These are phyloP conservation scores for Alternaria sp. DNA, from an alignment of 2,329 filamentous ascomycete species.

Conservation along the genomic window DNA sequence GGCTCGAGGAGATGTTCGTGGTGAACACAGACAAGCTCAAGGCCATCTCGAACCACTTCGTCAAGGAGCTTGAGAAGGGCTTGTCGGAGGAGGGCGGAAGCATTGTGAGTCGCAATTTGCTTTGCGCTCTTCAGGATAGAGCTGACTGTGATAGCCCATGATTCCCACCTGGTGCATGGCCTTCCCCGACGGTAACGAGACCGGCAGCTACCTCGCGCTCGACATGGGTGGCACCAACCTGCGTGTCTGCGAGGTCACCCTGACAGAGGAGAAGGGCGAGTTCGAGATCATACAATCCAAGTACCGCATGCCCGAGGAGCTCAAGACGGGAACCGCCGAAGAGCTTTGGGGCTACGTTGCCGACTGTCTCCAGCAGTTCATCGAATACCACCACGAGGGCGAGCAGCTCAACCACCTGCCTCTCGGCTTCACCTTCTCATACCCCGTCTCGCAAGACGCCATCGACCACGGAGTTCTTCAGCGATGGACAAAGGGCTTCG, in stretches of 20 bases:
- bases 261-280: constrained; percentile 86
- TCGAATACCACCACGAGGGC: constrained; percentile 80
- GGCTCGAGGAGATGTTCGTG: constrained; percentile 82
- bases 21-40: constrained; percentile 82
- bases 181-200: constrained; percentile 85
- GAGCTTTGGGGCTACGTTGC: constrained; percentile 96
- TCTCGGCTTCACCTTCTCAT: constrained; percentile 96
- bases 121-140: constrained; percentile 89
- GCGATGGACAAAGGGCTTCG: constrained; percentile 97
- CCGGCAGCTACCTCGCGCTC: constrained; percentile 84
- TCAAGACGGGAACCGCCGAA: constrained; percentile 84
- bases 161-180: constrained; percentile 97
- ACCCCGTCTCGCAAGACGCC: constrained; percentile 90
- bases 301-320: constrained; percentile 92
- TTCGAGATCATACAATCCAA: constrained; percentile 97
- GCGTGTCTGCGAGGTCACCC: constrained; percentile 89
- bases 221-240: constrained; percentile 98
- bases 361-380: constrained; percentile 90
- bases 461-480: constrained; percentile 93
- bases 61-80: constrained; percentile 85
- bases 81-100: constrained; percentile 86
- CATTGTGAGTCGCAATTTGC: constrained; percentile 69
- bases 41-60: constrained; percentile 87
- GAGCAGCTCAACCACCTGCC: constrained; percentile 71
- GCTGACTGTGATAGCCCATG: constrained; percentile 73